Base-by-base conservation (phyloP, 805 yeast species). In the Kuraishia piskuri region DNA sequence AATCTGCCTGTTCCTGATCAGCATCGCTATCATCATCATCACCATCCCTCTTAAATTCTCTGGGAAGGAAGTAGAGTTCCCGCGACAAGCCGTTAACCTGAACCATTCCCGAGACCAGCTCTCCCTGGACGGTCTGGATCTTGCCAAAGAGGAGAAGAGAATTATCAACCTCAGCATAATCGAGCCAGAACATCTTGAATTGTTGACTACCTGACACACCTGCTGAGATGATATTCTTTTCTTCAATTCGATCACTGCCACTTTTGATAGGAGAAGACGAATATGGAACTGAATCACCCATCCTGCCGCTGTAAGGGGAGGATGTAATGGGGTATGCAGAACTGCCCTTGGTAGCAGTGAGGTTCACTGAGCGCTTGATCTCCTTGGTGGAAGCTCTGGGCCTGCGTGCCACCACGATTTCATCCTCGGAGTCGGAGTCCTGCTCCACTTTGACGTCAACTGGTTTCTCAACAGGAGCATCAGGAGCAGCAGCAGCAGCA, bases 101-200 rank as follows among this genome's bases (percentile, higher is more conserved):
- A 25, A 89, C 80, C 75, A 88, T 79, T 50, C 87, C 85, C 2
- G 96, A 88, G 3, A 84, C 86, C 23, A 79, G 66, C 9, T 75
- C 70, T 3, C 83, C 81, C 50, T 82, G 83, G 8, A 70, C 70
- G 3, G 90, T 75, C 54, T 77, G 75, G 12, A 86, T 77, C 63
- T 90, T 90, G 52, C 99, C 99, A 66, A 87, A 92, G 9, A 94
- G 73, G 20, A 88, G 66, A 50, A 94, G 69, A 0, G 83, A 70
- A 59, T 78, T 78, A 55, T 84, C 88, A 12, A 86, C 81, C 64
- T 92, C 98, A 22, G 86, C 76, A 66, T 83, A 90, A 68, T 94
- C 99, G 26, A 88, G 69, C 97, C 97, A 94, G 67, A 78, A 94
- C 84, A 92, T 83, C 60, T 80, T 79, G 64, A 90, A 78, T 4